Conservation (phyloP, 179 eudicot genomes). For the Spinacia oleracea region DNA sequence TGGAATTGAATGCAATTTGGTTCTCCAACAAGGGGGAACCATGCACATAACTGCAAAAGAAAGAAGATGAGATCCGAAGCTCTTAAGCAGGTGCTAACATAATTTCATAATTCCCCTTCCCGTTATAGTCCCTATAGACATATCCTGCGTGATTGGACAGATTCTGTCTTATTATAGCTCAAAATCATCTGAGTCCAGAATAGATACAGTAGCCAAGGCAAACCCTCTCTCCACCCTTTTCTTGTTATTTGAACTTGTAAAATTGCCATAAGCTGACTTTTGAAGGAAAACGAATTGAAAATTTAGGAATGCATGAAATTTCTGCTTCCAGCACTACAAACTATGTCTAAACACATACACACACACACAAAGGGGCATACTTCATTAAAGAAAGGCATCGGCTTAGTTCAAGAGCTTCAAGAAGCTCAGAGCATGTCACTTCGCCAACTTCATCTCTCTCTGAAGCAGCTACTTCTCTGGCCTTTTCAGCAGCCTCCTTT, state of each 20-base stretch:
- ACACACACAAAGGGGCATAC: conserved; percentile 33
- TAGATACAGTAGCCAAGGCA: background rate
- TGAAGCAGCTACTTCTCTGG: conserved; percentile 62
- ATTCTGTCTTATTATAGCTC: background rate
- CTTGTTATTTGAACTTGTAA: background rate
- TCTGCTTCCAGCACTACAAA: background rate
- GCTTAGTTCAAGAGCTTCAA: conserved; percentile 99
- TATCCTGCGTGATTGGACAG: background rate
- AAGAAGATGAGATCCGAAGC: background rate
- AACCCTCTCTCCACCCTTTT: background rate
- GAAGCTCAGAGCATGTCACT: conserved; percentile 91
- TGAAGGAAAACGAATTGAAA: background rate
- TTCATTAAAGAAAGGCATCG: conserved; percentile 90
- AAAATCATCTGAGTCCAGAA: background rate
- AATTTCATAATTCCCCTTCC: background rate
- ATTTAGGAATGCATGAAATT: background rate
- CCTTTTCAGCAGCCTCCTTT: conserved; percentile 93
- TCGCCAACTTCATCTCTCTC: conserved; percentile 89
- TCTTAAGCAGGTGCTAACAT: background rate
- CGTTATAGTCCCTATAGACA: background rate
- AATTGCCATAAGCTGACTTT: background rate
- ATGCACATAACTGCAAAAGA: conserved; percentile 77
- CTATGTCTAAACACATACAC: background rate
- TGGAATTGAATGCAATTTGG: conserved; percentile 65
- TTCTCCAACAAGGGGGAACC: conserved; percentile 92